These are phyloP conservation scores for Cercospora sp. DNA, from an alignment of 2,329 filamentous ascomycete genomes.

Conservation along the genomic window DNA sequence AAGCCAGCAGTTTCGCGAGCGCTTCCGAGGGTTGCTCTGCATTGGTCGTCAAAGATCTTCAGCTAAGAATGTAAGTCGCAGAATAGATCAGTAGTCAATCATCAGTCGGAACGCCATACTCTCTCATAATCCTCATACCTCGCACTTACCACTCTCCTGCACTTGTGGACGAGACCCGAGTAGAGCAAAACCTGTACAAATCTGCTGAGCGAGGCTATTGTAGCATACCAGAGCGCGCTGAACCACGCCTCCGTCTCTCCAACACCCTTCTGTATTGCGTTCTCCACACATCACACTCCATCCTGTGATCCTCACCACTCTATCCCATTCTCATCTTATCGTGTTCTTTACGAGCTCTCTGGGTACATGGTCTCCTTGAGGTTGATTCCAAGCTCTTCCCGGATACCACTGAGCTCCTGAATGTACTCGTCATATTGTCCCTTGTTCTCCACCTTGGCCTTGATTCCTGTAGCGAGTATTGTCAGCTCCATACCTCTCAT, in stretches of 20 bases:
- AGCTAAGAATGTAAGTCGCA: not conserved
- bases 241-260: constrained; percentile 6
- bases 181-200: constrained; percentile 28
- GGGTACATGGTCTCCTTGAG: constrained; percentile 95
- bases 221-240: constrained; percentile 28
- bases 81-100: not conserved
- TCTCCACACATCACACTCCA: constrained; percentile 5
- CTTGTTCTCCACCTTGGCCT: constrained; percentile 99
- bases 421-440: constrained; percentile 97
- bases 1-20: not conserved
- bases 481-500: constrained; percentile 4
- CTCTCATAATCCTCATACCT: not conserved
- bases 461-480: constrained; percentile 64
- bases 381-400: constrained; percentile 87
- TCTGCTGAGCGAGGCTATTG: constrained; percentile 30
- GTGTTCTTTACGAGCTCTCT: constrained; percentile 37
- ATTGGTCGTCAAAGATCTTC: not conserved
- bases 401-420: constrained; percentile 84
- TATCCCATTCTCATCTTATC: constrained; percentile 13
- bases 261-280: constrained; percentile 8
- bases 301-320: constrained; percentile 10
- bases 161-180: not conserved
- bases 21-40: not conserved
- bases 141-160: not conserved
- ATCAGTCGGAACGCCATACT: not conserved